Evolutionary conservation across 2,329 filamentous ascomycete genomes (phyloP), one percentile per base, ranked within the genome.

Genomic region (Magnaporthales sp.): DNA sequence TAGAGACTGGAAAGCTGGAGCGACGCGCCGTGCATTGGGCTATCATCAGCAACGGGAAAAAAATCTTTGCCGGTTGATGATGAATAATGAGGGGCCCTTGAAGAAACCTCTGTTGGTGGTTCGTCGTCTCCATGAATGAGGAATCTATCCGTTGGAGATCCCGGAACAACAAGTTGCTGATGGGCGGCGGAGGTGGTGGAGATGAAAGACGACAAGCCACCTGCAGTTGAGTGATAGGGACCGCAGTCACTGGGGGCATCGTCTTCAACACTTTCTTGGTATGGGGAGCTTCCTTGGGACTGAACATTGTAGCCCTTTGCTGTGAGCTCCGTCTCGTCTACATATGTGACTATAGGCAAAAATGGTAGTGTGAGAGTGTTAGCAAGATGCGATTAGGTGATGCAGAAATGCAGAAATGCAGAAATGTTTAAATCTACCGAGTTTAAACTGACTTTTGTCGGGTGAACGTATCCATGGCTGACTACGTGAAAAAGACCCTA

Each of bases 391-490:
- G 2, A 38, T 38, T 38, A 38, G 32, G 15, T n/a, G 38, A 7
- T 13, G 4, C 15, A 46, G 38, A 46, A 46, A 15, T 13, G 15
- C 38, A 51, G 38, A 51, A 19, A 7, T 19, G 24, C 8, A 4
- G 1, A 22, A 60, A 26, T 60, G 26, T 3, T 15, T 27, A 58
- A 60, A 15, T 27, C 24, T 58, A 11, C 27, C 11, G 26, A 60
- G 6, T 27, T 19, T 60, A 51, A 56, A 74, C 74, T 69, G 68
- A 74, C 73, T 60, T 11, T 71, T 68, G 64, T 68, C 71, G 15
- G 75, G 75, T 2, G 71, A 73, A 64, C 71, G 73, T 66, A 76
- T 70, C 76, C 76, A 78, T 70, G 71, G 74, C 68, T 77, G 76
- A 13, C 69, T 71, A 31, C 69, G 71, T 31, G 70, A 66, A 64